Percentiles rank a stretch among this genome's conserved stretches.
phyloP scores from a whole-genome alignment of 1,139 yeast genomes.

The Pneumocystis wakefieldiae region DNA sequence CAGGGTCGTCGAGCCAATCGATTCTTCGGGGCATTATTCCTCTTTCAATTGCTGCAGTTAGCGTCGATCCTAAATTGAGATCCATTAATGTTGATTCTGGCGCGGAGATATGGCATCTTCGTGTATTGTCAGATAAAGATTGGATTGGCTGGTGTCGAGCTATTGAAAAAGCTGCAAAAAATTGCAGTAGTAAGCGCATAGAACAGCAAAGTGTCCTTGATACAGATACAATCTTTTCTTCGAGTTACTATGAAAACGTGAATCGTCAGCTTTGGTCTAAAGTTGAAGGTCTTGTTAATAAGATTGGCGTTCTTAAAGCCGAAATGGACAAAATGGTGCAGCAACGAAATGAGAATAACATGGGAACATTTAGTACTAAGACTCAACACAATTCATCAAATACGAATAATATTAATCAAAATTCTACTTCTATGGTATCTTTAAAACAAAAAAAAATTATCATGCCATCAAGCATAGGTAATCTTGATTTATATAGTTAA shows the following conservation, averaged over 20 bases:
- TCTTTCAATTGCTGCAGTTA: constrained; percentile 58
- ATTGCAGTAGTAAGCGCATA: constrained; percentile 13
- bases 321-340: background rate
- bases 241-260: background rate
- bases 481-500: background rate
- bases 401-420: background rate
- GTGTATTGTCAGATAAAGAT: constrained; percentile 48
- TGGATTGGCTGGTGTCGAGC: constrained; percentile 78
- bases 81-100: constrained; percentile 85
- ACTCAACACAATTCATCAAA: background rate
- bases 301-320: background rate
- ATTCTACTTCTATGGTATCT: background rate
- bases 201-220: constrained; percentile 6
- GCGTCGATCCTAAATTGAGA: constrained; percentile 54
- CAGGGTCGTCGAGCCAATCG: constrained; percentile 50
- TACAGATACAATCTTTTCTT: background rate
- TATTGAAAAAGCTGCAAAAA: constrained; percentile 27
- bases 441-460: background rate
- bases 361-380: background rate
- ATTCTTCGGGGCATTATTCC: constrained; percentile 88
- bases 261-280: background rate
- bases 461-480: background rate
- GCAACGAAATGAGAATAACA: background rate
- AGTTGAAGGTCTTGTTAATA: background rate
- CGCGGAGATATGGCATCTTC: constrained; percentile 84